phyloP scores from a whole-genome alignment of 1,139 yeast genomes.

The Scheffersomyces lignicola region DNA sequence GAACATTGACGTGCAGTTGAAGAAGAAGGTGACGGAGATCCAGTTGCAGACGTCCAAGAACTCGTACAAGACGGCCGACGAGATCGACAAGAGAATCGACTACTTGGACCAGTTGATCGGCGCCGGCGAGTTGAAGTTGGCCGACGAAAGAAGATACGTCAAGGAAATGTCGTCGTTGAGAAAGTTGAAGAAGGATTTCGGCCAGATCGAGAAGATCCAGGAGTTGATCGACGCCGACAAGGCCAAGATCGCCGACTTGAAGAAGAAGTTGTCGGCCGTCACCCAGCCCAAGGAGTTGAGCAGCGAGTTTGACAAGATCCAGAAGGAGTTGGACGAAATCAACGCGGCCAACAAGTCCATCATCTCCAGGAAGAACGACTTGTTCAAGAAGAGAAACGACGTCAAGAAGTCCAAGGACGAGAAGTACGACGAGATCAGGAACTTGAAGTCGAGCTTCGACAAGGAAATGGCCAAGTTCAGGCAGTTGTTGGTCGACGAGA shows the following conservation, averaged over 20 bases:
- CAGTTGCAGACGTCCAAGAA: constrained; percentile 69
- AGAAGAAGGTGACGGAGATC: constrained; percentile 76
- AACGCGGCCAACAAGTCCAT: constrained; percentile 61
- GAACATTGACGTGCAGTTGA: constrained; percentile 66
- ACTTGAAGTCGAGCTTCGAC: constrained; percentile 67
- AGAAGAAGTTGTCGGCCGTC: constrained; percentile 58
- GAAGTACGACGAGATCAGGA: constrained; percentile 61
- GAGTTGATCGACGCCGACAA: constrained; percentile 79
- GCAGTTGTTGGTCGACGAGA: constrained; percentile 67
- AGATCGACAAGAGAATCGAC: constrained; percentile 72
- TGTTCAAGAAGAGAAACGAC: constrained; percentile 67
- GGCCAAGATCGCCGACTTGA: constrained; percentile 72
- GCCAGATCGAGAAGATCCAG: constrained; percentile 72
- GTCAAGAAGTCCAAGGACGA: constrained; percentile 71
- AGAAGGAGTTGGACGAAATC: constrained; percentile 61
- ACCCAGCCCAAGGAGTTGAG: constrained; percentile 66
- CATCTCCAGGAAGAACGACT: constrained; percentile 63
- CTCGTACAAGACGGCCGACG: constrained; percentile 70
- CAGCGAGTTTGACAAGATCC: constrained; percentile 59
- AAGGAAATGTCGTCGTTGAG: constrained; percentile 85
- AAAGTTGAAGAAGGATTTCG: constrained; percentile 79
- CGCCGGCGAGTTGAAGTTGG: constrained; percentile 80
- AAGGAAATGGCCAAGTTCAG: constrained; percentile 71
- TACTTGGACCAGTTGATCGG: constrained; percentile 75
- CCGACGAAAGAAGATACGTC: constrained; percentile 84